Percentiles rank a stretch among this genome's conserved stretches.
Conservation (phyloP, 345 rosid genomes). For the Lagerstroemia speciosa region DNA sequence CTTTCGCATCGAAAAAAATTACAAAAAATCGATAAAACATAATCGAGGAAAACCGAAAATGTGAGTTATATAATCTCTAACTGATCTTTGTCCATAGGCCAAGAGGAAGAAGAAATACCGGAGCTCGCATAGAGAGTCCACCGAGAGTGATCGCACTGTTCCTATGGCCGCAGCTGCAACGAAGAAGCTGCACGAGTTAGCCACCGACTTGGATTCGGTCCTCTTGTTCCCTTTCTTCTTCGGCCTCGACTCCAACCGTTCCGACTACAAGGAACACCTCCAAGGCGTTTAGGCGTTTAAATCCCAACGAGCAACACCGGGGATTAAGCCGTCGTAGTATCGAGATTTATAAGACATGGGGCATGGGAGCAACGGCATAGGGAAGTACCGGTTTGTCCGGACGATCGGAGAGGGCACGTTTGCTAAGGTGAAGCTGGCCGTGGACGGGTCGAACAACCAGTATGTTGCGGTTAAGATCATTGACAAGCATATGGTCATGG, state of each 20-base stretch:
- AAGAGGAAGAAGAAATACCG: neutral
- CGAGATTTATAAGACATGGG: constrained; percentile 30
- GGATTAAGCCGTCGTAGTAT: neutral
- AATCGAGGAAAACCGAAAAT: neutral
- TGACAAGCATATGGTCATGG: constrained; percentile 58
- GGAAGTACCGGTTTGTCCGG: constrained; percentile 59
- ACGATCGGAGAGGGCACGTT: constrained; percentile 83
- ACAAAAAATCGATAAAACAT: neutral
- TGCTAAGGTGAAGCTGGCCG: constrained; percentile 83
- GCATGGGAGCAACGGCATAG: constrained; percentile 39
- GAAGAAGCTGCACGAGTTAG: constrained; percentile 1
- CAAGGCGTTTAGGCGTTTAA: constrained; percentile 15
- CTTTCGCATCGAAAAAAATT: neutral
- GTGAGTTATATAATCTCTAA: neutral
- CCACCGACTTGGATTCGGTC: neutral
- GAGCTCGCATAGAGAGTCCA: neutral
- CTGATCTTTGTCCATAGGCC: neutral
- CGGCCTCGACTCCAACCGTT: constrained; percentile 3
- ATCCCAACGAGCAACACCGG: neutral
- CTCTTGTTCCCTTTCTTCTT: neutral
- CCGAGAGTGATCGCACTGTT: neutral
- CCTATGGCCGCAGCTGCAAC: constrained; percentile 3
- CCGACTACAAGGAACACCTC: constrained; percentile 16
- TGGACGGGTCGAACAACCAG: constrained; percentile 47
- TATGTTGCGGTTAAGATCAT: constrained; percentile 75